A percentile compares a stretch with the other conserved stretches of the same genome.
phyloP scores from a whole-genome alignment of 441 rosid species.

The Croton setiger region DNA sequence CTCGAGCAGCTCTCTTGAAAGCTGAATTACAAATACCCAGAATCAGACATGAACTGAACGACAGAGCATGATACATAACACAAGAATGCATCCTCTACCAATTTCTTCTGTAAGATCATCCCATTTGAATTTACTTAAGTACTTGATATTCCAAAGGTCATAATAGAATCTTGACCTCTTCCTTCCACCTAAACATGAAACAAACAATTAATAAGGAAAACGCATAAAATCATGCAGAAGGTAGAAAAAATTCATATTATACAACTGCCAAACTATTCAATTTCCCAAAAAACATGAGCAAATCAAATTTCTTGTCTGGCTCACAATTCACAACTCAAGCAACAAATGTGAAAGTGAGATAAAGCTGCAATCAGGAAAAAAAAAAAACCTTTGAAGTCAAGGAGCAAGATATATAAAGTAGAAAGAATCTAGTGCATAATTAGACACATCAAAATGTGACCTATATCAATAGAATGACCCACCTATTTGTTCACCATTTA shows the following conservation, averaged over 20 bases:
- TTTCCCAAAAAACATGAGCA: not conserved
- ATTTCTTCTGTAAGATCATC: constrained; percentile 89
- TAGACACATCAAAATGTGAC: no score
- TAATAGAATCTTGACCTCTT: constrained; percentile 72
- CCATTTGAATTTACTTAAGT: constrained; percentile 94
- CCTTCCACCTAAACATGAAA: constrained; percentile 62
- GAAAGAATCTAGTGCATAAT: not conserved
- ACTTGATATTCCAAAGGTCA: constrained; percentile 93
- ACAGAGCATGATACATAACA: constrained; percentile 8
- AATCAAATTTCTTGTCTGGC: not conserved
- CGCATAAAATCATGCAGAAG: not conserved
- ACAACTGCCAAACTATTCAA: not conserved
- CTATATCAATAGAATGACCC: not conserved
- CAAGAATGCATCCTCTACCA: constrained; percentile 37
- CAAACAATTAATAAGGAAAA: constrained; percentile 12
- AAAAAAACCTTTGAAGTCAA: not conserved
- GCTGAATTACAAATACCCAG: constrained; percentile 46
- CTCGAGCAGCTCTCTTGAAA: constrained; percentile 64
- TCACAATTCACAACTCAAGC: not conserved
- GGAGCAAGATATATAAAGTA: not conserved
- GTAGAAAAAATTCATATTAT: not conserved
- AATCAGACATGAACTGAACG: constrained; percentile 21
- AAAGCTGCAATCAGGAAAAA: not conserved
- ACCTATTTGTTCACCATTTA: constrained; percentile 95
- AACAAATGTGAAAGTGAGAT: not conserved